phyloP scores from a whole-genome alignment of 164 flowering plant genomes.

The Nymphaea thermarum region DNA sequence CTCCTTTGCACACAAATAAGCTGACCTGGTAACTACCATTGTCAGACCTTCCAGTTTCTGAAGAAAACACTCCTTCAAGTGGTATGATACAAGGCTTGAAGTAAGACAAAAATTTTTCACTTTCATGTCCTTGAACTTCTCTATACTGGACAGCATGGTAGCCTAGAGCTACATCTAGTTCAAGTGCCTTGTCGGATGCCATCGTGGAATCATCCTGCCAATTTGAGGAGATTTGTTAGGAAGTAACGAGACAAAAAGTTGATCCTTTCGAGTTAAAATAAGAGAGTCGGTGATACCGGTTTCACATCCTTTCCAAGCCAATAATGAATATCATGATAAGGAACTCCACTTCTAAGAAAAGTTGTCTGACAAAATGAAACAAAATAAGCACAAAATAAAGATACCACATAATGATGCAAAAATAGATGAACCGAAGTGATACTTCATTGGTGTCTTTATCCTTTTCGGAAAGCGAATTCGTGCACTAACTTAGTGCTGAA shows the following conservation, averaged over 20 bases:
- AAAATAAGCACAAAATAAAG: constrained; percentile 6
- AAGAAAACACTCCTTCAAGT: constrained; percentile 36
- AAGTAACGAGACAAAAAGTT: no score
- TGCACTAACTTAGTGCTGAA: background rate
- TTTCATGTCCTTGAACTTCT: constrained; percentile 60
- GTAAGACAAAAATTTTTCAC: constrained; percentile 61
- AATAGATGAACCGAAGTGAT: background rate
- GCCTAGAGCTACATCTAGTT: constrained; percentile 52
- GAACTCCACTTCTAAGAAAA: constrained; percentile 32
- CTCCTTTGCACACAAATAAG: constrained; percentile 59
- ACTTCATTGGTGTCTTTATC: background rate
- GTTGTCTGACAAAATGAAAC: constrained; percentile 31
- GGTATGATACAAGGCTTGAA: constrained; percentile 72
- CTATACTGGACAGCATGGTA: constrained; percentile 51
- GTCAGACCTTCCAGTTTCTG: constrained; percentile 15
- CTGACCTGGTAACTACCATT: constrained; percentile 25
- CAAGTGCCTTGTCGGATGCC: constrained; percentile 59
- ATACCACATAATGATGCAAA: background rate
- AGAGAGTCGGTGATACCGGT: constrained; percentile 19
- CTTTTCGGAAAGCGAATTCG: background rate
- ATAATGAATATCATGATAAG: constrained; percentile 51
- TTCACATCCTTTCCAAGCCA: constrained; percentile 57
- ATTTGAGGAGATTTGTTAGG: background rate
- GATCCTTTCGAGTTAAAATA: background rate
- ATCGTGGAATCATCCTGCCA: constrained; percentile 38